These are phyloP conservation scores for Talaromyces stipitatus DNA, from an alignment of 495 filamentous ascomycete species.

Conservation along the genomic window DNA sequence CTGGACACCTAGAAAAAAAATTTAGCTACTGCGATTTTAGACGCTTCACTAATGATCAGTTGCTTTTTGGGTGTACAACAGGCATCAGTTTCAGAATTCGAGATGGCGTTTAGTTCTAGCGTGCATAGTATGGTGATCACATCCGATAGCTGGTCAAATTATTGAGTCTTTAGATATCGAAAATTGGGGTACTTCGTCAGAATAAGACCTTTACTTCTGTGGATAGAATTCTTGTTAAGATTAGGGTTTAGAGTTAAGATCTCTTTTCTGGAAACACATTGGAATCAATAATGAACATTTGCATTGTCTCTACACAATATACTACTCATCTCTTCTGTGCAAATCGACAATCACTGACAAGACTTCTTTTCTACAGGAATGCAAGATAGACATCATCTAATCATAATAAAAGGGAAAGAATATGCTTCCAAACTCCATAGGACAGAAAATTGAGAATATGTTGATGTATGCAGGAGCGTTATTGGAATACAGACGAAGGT, in stretches of 20 bases:
- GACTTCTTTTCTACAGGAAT: conserved; percentile 2
- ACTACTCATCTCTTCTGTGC: not conserved
- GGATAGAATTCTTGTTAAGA: no score
- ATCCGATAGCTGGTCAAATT: not conserved
- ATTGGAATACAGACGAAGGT: no score
- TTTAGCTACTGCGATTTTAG: not conserved
- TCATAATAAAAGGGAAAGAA: conserved; percentile 8
- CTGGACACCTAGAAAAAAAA: conserved; percentile 33
- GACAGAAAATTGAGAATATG: not conserved
- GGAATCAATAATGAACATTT: not conserved
- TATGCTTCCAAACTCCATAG: conserved; percentile 5
- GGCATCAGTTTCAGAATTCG: not conserved
- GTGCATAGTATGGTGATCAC: not conserved
- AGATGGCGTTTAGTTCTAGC: not conserved
- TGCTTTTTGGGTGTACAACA: not conserved
- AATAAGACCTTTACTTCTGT: not conserved
- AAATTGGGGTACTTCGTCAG: not conserved
- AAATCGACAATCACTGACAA: conserved; percentile 2
- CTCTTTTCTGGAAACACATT: no score
- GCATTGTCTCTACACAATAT: not conserved
- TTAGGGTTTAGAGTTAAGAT: no score
- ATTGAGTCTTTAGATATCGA: not conserved
- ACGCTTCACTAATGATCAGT: not conserved
- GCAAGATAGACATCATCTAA: conserved; percentile 12
- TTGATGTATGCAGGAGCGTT: no score